Percentiles rank a stretch among this genome's conserved stretches.
These are phyloP conservation scores for Podosphaera xanthii DNA, from an alignment of 2,329 filamentous ascomycete species.

Conservation along the genomic window DNA sequence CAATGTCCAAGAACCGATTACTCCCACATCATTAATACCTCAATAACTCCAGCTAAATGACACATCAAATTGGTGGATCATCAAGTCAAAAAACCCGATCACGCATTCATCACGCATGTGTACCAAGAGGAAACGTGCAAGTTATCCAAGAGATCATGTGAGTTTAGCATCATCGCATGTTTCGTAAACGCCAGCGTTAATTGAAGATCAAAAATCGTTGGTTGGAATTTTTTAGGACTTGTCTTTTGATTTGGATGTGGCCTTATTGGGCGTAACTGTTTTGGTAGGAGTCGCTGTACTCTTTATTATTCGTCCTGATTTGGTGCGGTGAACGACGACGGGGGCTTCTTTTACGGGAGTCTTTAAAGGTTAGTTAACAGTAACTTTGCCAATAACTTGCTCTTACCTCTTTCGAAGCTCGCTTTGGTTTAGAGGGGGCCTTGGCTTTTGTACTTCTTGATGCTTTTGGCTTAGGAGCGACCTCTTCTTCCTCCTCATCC, in stretches of 20 bases:
- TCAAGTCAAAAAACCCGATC: too few species aligned
- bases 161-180: too few species aligned
- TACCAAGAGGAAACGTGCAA: too few species aligned
- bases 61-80: too few species aligned
- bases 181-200: too few species aligned
- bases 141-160: too few species aligned
- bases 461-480: conserved; percentile 15
- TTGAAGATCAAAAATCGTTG: too few species aligned
- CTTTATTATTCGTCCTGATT: conserved; percentile 50
- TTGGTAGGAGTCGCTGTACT: conserved; percentile 28
- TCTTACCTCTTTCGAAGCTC: conserved; percentile 7
- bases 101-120: too few species aligned
- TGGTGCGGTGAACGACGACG: conserved; percentile 35
- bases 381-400: conserved; percentile 4
- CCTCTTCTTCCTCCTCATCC: conserved; percentile 16
- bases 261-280: conserved; percentile 14
- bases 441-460: conserved; percentile 17
- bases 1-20: too few species aligned
- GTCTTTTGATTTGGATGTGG: background rate
- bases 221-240: too few species aligned
- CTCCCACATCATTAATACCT: too few species aligned
- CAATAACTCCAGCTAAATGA: too few species aligned
- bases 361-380: conserved; percentile 3
- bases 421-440: conserved; percentile 18
- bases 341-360: conserved; percentile 20